These are phyloP conservation scores for Hyparrhenia diplandra DNA, from an alignment of 176 grass and related monocot genomes.

Conservation along the genomic window DNA sequence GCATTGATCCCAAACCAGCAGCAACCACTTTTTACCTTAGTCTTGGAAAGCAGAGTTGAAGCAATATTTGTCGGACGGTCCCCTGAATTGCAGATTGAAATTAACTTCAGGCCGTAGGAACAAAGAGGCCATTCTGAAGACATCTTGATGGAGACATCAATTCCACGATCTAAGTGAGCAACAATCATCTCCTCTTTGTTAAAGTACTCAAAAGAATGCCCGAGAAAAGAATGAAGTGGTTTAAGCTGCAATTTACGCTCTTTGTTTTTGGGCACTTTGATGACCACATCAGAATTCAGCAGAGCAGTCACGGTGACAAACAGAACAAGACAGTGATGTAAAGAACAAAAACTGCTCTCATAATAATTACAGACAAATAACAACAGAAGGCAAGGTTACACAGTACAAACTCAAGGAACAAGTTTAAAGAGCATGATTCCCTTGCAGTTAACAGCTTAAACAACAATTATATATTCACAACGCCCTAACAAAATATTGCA, in stretches of 20 bases:
- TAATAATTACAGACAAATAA: neutral
- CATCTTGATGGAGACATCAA: conserved; percentile 84
- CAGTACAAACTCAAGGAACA: neutral
- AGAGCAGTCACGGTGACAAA: neutral
- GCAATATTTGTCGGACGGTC: conserved; percentile 43
- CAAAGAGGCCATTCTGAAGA: conserved; percentile 71
- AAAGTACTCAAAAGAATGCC: conserved; percentile 80
- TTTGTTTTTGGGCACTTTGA: neutral
- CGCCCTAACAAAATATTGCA: neutral
- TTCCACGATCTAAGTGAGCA: conserved; percentile 68
- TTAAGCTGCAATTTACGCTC: too few relatives aligned
- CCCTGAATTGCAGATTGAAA: conserved; percentile 53
- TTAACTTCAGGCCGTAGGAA: conserved; percentile 49
- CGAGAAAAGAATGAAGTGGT: conserved; percentile 40
- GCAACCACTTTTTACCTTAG: conserved; percentile 59
- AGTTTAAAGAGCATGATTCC: neutral
- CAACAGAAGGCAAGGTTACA: neutral
- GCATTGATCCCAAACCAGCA: neutral
- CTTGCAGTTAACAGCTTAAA: neutral
- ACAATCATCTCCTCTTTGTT: conserved; percentile 62
- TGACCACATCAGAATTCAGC: neutral
- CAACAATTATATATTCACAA: neutral
- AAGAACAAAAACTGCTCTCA: neutral
- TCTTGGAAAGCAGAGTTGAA: conserved; percentile 53
- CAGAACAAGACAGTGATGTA: neutral